Evolutionary conservation across 805 yeast genomes (phyloP).

Genomic region (Ogataea trehalophila): DNA sequence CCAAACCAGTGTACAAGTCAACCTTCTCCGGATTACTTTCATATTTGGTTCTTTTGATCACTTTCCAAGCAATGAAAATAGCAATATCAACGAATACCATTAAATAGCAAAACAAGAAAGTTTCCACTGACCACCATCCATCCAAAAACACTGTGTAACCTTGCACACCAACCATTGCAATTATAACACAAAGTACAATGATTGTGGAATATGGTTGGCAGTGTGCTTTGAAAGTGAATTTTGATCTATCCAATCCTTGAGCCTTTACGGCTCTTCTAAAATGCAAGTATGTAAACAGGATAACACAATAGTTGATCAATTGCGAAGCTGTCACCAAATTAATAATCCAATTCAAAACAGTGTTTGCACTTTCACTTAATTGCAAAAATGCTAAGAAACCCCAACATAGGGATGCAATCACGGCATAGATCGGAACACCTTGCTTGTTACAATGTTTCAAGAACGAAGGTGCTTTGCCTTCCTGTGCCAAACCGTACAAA

Average conservation of each 20-base stretch:
- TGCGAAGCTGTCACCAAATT: conserved; percentile 69
- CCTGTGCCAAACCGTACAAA: conserved; percentile 62
- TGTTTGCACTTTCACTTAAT: conserved; percentile 51
- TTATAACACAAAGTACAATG: conserved; percentile 17
- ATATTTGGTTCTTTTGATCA: conserved; percentile 34
- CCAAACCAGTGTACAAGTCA: conserved; percentile 35
- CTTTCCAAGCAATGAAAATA: conserved; percentile 33
- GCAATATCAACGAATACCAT: conserved; percentile 37
- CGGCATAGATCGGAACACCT: conserved; percentile 73
- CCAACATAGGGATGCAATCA: conserved; percentile 51
- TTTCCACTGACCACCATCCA: conserved; percentile 33
- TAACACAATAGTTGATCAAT: conserved; percentile 53
- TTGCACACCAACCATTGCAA: conserved; percentile 37
- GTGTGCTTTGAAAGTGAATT: conserved; percentile 48
- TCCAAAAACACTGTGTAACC: conserved; percentile 42
- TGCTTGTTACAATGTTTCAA: conserved; percentile 57
- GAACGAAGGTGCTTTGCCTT: conserved; percentile 67
- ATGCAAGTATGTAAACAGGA: conserved; percentile 53
- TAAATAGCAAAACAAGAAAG: conserved; percentile 39
- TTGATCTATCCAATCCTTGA: conserved; percentile 43
- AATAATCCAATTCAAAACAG: conserved; percentile 69
- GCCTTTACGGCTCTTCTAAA: conserved; percentile 55
- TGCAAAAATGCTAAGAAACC: conserved; percentile 66
- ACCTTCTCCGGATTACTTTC: conserved; percentile 28
- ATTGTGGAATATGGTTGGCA: conserved; percentile 26